Conservation (phyloP, 2,329 filamentous ascomycete genomes). For the Aureobasidium sp. region DNA sequence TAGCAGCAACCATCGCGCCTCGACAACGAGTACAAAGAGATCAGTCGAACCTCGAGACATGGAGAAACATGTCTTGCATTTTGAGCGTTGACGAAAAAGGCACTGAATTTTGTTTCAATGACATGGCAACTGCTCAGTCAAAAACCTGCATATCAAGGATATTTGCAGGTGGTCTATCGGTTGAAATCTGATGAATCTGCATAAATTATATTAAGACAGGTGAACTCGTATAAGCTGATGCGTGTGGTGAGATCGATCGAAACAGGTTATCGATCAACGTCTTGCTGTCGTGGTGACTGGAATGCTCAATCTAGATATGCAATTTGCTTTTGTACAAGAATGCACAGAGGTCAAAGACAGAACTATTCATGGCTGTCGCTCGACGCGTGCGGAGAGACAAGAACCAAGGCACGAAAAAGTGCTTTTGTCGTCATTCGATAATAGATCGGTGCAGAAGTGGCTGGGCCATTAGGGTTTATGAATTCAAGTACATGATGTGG, state of each 20-base stretch:
- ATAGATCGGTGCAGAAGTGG: conserved; percentile 7
- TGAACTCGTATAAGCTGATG: not conserved
- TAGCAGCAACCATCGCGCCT: not conserved
- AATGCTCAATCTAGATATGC: conserved; percentile 7
- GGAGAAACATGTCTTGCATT: not conserved
- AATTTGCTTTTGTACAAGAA: conserved; percentile 1
- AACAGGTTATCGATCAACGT: conserved; percentile 8
- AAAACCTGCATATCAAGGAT: not conserved
- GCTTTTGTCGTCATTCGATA: conserved; percentile 7
- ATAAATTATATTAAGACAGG: not conserved
- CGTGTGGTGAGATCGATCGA: not conserved
- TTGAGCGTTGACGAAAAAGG: not conserved
- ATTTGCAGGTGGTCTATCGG: no score
- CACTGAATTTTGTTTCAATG: not conserved
- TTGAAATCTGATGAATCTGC: not conserved
- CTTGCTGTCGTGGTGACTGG: conserved; percentile 13
- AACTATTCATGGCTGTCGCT: not conserved
- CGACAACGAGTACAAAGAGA: not conserved
- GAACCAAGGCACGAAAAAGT: not conserved
- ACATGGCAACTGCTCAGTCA: not conserved
- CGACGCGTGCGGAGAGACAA: not conserved
- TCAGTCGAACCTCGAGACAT: not conserved
- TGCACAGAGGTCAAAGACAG: not conserved
- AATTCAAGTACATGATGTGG: not conserved
- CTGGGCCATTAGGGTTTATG: conserved; percentile 9